phyloP scores from a whole-genome alignment of 2,329 filamentous ascomycete genomes.

The Hypoxylon sp. region DNA sequence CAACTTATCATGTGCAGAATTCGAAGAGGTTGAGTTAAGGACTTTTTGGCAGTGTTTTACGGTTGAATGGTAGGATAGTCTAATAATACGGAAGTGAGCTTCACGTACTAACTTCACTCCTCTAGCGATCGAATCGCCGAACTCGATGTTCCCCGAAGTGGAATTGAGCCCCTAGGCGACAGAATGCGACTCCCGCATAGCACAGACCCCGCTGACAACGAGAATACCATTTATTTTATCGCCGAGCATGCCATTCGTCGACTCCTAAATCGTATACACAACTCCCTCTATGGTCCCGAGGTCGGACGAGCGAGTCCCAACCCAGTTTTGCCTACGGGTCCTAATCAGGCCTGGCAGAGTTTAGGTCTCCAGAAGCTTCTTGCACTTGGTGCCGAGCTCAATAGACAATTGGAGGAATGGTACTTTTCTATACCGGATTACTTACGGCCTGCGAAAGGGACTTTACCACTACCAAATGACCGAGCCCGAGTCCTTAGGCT shows the following conservation, averaged over 20 bases:
- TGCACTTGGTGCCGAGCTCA: slow-evolving; percentile 54
- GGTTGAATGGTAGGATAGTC: slow-evolving; percentile 70
- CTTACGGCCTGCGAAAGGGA: slow-evolving; percentile 66
- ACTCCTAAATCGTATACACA: slow-evolving; percentile 59
- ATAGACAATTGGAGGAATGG: slow-evolving; percentile 57
- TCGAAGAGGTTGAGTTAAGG: slow-evolving; percentile 64
- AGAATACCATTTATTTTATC: slow-evolving; percentile 56
- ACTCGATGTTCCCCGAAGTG: slow-evolving; percentile 59
- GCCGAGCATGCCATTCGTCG: slow-evolving; percentile 59
- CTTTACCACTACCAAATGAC: slow-evolving; percentile 68
- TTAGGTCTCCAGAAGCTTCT: slow-evolving; percentile 51
- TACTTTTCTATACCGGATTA: slow-evolving; percentile 55
- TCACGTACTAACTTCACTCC: slow-evolving; percentile 31
- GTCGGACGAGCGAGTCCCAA: slow-evolving; percentile 43
- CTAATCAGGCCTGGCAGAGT: slow-evolving; percentile 47
- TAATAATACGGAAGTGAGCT: not conserved
- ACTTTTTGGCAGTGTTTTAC: slow-evolving; percentile 81
- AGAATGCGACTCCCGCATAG: slow-evolving; percentile 54
- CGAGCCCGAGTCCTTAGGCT: slow-evolving; percentile 77
- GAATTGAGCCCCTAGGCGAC: slow-evolving; percentile 56
- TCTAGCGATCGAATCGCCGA: slow-evolving; percentile 77
- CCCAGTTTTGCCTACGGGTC: slow-evolving; percentile 39
- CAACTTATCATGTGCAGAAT: slow-evolving; percentile 41
- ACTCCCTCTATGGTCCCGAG: slow-evolving; percentile 56
- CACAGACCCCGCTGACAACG: slow-evolving; percentile 51